A percentile compares a stretch with the other conserved stretches of the same genome.
phyloP scores from a whole-genome alignment of 2,329 filamentous ascomycete species.

The Colletotrichum sp. region DNA sequence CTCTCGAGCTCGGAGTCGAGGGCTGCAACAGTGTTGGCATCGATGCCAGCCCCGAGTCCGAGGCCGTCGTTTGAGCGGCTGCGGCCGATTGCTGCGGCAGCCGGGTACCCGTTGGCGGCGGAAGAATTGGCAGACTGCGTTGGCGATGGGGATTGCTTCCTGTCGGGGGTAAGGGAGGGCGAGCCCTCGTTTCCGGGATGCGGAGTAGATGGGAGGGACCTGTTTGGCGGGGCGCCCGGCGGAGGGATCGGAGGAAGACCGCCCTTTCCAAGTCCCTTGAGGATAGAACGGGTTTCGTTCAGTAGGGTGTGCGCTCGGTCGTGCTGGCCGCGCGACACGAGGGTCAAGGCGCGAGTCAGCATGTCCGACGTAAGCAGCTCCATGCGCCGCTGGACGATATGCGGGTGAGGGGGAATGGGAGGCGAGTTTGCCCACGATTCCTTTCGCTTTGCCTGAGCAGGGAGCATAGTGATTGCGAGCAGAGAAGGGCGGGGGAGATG shows the following conservation, averaged over 20 bases:
- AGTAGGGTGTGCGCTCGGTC: constrained; percentile 92
- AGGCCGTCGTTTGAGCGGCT: constrained; percentile 63
- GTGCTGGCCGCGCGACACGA: constrained; percentile 90
- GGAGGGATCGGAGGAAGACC: constrained; percentile 88
- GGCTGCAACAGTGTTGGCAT: constrained; percentile 79
- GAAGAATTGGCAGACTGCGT: constrained; percentile 54
- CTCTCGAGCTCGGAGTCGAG: constrained; percentile 91
- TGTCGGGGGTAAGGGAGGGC: constrained; percentile 44
- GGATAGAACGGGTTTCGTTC: constrained; percentile 90
- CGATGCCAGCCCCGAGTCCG: constrained; percentile 76
- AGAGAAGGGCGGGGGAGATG: constrained; percentile 90
- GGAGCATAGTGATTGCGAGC: constrained; percentile 94
- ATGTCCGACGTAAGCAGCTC: constrained; percentile 97
- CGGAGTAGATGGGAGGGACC: constrained; percentile 44
- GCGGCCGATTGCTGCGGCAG: constrained; percentile 48
- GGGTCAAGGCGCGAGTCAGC: constrained; percentile 88
- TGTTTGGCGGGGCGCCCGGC: constrained; percentile 39
- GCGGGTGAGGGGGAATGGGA: constrained; percentile 92
- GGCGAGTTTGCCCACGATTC: constrained; percentile 71
- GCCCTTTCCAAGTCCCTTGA: constrained; percentile 95
- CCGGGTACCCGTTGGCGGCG: constrained; percentile 54
- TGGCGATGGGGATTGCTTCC: constrained; percentile 43
- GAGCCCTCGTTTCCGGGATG: constrained; percentile 53
- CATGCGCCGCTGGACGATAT: constrained; percentile 96
- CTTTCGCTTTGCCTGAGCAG: constrained; percentile 66